Base-by-base conservation (phyloP, 1,284 basidiomycete genomes). In the Trametes versicolor region DNA sequence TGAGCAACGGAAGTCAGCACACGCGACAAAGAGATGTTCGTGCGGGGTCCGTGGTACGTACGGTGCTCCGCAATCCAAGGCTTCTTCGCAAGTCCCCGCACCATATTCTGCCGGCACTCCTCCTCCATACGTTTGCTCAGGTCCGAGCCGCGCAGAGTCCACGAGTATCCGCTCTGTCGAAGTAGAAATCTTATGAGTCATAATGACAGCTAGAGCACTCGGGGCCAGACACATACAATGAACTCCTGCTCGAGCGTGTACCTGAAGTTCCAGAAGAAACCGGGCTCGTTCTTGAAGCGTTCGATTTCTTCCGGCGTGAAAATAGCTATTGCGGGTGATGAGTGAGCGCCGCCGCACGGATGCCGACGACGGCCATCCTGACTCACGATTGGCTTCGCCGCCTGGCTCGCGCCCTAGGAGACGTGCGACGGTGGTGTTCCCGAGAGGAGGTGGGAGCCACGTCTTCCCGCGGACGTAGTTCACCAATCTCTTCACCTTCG, bases 401-500 rank as follows among this genome's bases (percentile, higher is more conserved):
- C 43, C 19, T 9, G 72, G 63, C 51, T 81, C 75, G 8, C 81
- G 78, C 27, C 75, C 74, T 12, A 82, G 72, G 32, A 86, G 70
- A 45, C 78, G 74, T 5, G 76, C 60, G 27, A 86, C 70, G 41
- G 77, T 79, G 10, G 79, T 77, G 39, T 76, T 74, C 4, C 81
- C 78, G 65, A 89, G 87, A 0, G 82, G 80, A 1, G 81, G 73
- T 3, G 85, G 79, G 41, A 91, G 79, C 89, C 87, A 90, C 0
- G 88, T 87, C 72, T 84, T 83, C 1, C 87, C 85, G 17, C 87
- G 82, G 39, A 87, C 88, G 69, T 84, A 90, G 73, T 88, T 87
- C 45, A 78, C 76, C 29, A 91, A 63, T 62, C 82, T 80, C 58
- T 76, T 74, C 5, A 88, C 87, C 61, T 79, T 80, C 1, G 84